These are phyloP conservation scores for Yarrowia sp. DNA, from an alignment of 805 yeast genomes.

Conservation along the genomic window DNA sequence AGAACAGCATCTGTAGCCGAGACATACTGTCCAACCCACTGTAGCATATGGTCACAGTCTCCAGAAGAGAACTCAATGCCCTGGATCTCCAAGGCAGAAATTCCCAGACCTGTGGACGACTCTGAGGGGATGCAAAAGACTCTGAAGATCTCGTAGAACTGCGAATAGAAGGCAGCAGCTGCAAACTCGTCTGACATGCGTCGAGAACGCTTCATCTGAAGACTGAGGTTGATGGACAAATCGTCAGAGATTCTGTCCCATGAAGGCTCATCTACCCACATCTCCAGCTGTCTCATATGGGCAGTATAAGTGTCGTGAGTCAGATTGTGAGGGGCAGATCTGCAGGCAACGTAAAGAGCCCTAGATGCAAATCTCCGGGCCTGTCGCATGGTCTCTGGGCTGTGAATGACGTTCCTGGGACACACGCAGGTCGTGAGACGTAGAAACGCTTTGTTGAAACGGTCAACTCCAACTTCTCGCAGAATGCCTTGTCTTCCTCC, in stretches of 20 bases:
- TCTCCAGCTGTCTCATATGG: constrained; percentile 6
- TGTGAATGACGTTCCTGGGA: constrained; percentile 13
- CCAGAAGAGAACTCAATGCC: constrained; percentile 2
- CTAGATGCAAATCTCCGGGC: constrained; percentile 31
- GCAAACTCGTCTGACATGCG: constrained; percentile 22
- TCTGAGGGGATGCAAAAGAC: constrained; percentile 13
- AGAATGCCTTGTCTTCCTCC: constrained; percentile 1
- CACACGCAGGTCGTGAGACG: constrained; percentile 7
- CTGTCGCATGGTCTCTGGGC: constrained; percentile 13
- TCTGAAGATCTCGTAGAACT: constrained; percentile 31
- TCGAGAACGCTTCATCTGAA: constrained; percentile 15
- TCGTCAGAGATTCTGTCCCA: constrained; percentile 19
- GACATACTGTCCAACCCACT: constrained; percentile 1
- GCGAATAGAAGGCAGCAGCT: constrained; percentile 25
- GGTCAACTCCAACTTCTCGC: constrained; percentile 4
- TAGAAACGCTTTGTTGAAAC: constrained; percentile 16
- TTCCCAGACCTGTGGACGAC: not conserved
- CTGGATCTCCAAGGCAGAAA: not conserved
- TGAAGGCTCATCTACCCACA: not conserved
- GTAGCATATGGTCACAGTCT: constrained; percentile 16
- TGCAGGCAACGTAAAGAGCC: constrained; percentile 26
- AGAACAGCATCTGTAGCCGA: constrained; percentile 3
- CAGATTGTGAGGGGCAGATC: constrained; percentile 33
- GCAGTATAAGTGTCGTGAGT: constrained; percentile 13
- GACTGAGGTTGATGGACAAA: not conserved